Percentiles rank a stretch among this genome's conserved stretches.
Evolutionary conservation across 148 eudicot species (phyloP).

Genomic region (Mesembryanthemum crystallinum): DNA sequence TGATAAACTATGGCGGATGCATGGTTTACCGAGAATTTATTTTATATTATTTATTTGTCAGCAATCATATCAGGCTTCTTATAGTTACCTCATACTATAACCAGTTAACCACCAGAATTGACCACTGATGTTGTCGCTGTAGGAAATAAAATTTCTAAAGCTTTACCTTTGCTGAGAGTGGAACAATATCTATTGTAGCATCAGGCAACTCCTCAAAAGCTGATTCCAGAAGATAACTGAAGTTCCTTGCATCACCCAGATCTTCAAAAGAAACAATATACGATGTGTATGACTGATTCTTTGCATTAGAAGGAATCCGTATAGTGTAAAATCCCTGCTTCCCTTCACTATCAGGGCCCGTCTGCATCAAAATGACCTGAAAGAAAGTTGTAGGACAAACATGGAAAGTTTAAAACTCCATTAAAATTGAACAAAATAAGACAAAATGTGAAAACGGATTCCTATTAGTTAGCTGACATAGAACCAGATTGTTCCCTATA

Average conservation of each 20-base stretch:
- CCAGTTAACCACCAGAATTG: neutral
- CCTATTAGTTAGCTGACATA: neutral
- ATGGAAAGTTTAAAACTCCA: neutral
- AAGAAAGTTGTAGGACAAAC: slow-evolving; percentile 18
- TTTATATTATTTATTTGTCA: no score
- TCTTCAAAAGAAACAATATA: slow-evolving; percentile 82
- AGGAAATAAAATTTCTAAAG: neutral
- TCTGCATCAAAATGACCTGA: slow-evolving; percentile 69
- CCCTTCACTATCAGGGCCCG: slow-evolving; percentile 38
- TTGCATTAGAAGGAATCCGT: slow-evolving; percentile 26
- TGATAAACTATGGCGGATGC: no score
- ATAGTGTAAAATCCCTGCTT: slow-evolving; percentile 55
- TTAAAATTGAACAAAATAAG: no score
- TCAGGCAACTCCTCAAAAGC: slow-evolving; percentile 66
- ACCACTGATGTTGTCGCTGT: neutral
- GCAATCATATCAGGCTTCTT: no score
- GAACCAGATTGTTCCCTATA: neutral
- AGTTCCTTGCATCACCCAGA: slow-evolving; percentile 78
- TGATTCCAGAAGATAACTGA: slow-evolving; percentile 71
- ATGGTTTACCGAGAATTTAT: no score
- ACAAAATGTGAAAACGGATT: slow-evolving; percentile 1
- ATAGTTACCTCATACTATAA: no score
- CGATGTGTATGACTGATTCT: slow-evolving; percentile 29
- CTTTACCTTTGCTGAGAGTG: slow-evolving; percentile 60
- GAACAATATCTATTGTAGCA: slow-evolving; percentile 50